These are phyloP conservation scores for Closterium sp. DNA, from an alignment of 139 green algal genomes.

Conservation along the genomic window DNA sequence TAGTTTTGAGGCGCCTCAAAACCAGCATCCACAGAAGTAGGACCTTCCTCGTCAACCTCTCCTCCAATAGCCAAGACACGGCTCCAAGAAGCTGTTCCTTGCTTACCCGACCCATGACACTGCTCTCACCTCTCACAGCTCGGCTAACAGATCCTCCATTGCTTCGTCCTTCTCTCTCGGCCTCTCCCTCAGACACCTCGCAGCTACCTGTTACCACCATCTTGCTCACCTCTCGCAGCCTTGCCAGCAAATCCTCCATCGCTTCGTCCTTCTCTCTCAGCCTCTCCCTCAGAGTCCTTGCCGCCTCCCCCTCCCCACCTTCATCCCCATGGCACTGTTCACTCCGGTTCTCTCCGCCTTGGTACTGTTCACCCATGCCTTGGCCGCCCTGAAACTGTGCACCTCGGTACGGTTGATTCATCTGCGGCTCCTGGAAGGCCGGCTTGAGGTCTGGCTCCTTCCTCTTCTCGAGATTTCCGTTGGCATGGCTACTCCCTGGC, in stretches of 20 bases:
- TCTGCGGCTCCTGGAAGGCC: too few species aligned
- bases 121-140: not conserved
- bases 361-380: not conserved
- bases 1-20: too few species aligned
- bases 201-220: too few species aligned
- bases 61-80: too few species aligned
- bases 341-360: not conserved
- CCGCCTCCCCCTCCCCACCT: not conserved
- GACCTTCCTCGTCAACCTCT: too few species aligned
- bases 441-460: not conserved
- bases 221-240: not conserved
- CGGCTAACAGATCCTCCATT: not conserved
- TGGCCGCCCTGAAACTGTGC: too few species aligned
- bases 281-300: not conserved
- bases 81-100: too few species aligned
- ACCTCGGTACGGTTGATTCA: not conserved
- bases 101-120: too few species aligned
- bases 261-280: not conserved
- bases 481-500: not conserved
- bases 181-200: not conserved
- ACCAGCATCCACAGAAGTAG: too few species aligned
- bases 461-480: not conserved
- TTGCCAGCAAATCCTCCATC: not conserved
- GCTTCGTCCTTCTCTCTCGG: not conserved
- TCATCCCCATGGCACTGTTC: not conserved